Base-by-base conservation (phyloP, 371 early-diverging fungal genomes). In the Nosema granulosis region DNA sequence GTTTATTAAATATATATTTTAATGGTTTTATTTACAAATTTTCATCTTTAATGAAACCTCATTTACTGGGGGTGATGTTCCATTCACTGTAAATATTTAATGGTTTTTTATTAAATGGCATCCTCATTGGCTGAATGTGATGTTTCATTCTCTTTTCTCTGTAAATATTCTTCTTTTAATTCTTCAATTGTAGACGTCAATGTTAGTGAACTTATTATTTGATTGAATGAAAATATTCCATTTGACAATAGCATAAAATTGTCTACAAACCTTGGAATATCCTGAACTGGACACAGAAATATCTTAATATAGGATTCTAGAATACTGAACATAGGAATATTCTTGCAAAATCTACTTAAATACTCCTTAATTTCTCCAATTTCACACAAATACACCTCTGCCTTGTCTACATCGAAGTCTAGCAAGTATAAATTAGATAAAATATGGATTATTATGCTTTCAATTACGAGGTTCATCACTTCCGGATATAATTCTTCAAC, bases 301-400 rank as follows among this genome's bases (percentile, higher is more conserved):
- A 83, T 79, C 66, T 80, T 81, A 6, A 83, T 35, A 62, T 78
- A 83, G 12, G 66, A 75, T 62, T 79, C 82, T 18, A 83, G 59
- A 22, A 76, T 58, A 37, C 62, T 73, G n/a, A 81, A 62, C 49
- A 63, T 24, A 24, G 77, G 71, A 22, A 71, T 34, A 12, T 43
- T 51, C 24, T 24, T 38, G 18, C 38, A 32, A 0, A 63, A 13
- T 38, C 31, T 24, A 35, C 34, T 71, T 58, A 83, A 50, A 68
- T 52, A 63, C 11, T 54, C 20, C 63, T 80, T 82, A 29, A 83
- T 11, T 29, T 71, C 80, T 20, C 70, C 18, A 18, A 78, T 24
- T 16, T 78, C 80, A n/a, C 59, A 56, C 1, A 82, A 31, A 22
- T 79, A 28, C 28, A 62, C 20, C 37, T 78, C 78, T 1, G 80